Percentiles rank a stretch among this genome's conserved stretches.
Conservation (phyloP, 2,329 filamentous ascomycete genomes). For the Trichoderma arundinaceum region DNA sequence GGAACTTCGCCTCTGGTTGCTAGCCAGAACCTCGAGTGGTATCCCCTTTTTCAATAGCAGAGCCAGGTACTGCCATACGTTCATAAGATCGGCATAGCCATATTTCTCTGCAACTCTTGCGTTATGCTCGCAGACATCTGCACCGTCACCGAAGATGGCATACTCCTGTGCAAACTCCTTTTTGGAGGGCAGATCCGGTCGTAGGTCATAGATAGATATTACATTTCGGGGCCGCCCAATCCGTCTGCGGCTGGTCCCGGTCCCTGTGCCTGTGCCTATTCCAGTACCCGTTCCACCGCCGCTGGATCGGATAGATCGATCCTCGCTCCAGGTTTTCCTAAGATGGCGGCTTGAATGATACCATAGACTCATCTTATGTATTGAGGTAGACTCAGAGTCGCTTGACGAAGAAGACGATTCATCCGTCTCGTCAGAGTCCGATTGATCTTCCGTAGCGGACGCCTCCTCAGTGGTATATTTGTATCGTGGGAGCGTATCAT, state of each 20-base stretch:
- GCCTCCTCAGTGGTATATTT: constrained; percentile 55
- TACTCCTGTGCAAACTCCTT: constrained; percentile 78
- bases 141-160: constrained; percentile 79
- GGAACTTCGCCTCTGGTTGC: constrained; percentile 60
- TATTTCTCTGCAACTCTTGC: constrained; percentile 75
- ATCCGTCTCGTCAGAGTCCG: constrained; percentile 56
- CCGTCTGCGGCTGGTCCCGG: constrained; percentile 57
- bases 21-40: constrained; percentile 68
- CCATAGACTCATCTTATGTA: constrained; percentile 63
- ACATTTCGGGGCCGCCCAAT: constrained; percentile 66
- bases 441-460: constrained; percentile 59
- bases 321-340: constrained; percentile 62
- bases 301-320: constrained; percentile 63
- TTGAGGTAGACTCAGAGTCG: constrained; percentile 67
- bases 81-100: constrained; percentile 72
- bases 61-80: constrained; percentile 82
- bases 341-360: constrained; percentile 59
- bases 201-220: constrained; percentile 74
- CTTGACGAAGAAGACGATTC: constrained; percentile 59
- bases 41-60: constrained; percentile 79
- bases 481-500: constrained; percentile 56
- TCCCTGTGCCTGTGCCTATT: constrained; percentile 55
- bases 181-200: constrained; percentile 77
- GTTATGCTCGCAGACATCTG: constrained; percentile 85
- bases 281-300: constrained; percentile 65